Percentiles rank a stretch among this genome's conserved stretches.
These are phyloP conservation scores for Euryodendron excelsum DNA, from an alignment of 148 eudicot genomes.

Conservation along the genomic window DNA sequence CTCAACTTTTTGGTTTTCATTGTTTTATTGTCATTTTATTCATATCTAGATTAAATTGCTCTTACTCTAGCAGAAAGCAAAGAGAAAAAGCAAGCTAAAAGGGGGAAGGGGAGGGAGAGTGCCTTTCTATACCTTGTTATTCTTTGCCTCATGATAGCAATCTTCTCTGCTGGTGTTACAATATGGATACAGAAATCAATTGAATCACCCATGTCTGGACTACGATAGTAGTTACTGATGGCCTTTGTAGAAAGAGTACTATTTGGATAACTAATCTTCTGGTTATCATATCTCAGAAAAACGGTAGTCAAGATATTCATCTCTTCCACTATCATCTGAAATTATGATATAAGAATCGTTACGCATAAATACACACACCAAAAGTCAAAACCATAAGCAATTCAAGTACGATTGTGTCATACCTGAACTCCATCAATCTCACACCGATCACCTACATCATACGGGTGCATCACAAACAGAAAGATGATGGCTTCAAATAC, in stretches of 20 bases:
- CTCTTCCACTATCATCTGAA: constrained; percentile 84
- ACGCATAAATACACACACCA: not conserved
- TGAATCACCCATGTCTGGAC: constrained; percentile 83
- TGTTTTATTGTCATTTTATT: no score
- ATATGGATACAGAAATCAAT: constrained; percentile 60
- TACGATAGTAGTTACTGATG: constrained; percentile 65
- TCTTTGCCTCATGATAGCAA: constrained; percentile 54
- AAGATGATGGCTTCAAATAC: constrained; percentile 74
- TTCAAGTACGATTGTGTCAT: not conserved
- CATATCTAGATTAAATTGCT: no score
- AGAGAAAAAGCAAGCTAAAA: not conserved
- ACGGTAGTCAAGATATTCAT: constrained; percentile 78
- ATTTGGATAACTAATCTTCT: constrained; percentile 62
- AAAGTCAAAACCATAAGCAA: not conserved
- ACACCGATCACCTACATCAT: constrained; percentile 81
- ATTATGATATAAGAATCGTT: not conserved
- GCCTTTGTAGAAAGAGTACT: constrained; percentile 55
- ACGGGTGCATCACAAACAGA: constrained; percentile 76
- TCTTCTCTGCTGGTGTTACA: constrained; percentile 70
- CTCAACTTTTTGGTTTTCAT: no score
- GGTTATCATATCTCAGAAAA: constrained; percentile 68
- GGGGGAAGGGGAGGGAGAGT: not conserved
- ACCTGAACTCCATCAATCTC: constrained; percentile 89
- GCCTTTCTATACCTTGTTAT: constrained; percentile 41
- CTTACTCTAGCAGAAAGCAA: not conserved